Evolutionary conservation across 331 rosid genomes (phyloP), one percentile per base, ranked within the genome.

Genomic region (Erythrophleum ivorense): DNA sequence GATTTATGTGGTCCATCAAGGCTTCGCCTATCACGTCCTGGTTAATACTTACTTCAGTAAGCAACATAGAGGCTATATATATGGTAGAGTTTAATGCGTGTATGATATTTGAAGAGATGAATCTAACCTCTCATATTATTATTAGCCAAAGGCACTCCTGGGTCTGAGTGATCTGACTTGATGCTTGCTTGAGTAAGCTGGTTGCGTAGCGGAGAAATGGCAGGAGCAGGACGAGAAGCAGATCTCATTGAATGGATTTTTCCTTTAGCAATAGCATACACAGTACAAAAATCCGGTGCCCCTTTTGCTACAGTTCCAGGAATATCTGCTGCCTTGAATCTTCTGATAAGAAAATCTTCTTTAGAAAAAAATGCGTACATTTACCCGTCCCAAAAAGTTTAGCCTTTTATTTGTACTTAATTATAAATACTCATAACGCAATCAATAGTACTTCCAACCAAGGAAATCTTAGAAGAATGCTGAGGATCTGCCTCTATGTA

Each of bases 231-330:
- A 79, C 97, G 94, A 6, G 89, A 68, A 40, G 99, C 97, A 3
- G 98, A 84, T 78, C 95, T 85, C 89, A 86, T 88, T 7, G 97
- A 83, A 19, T 96, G 99, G 65, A 94, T 85, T 85, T 91, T 96
- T 63, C 95, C 92, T 82, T 92, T 96, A 9, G 88, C 9, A 83
- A 92, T 85, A 55, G 92, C 90, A 72, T 92, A 96, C 11, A 96
- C 97, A 54, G 82, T 96, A 75, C 95, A 91, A 78, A 94, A 96
- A 84, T 92, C 98, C 0, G 98, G 99, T 73, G 98, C 98, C 75
- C 89, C 92, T 86, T 96, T 96, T 76, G 88, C 9, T 45, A 96
- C 83, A 10, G 52, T 38, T 71, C 88, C 92, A 2, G 98, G 97
- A 85, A 94, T 64, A 84, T 96, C 99, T 43, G 92, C 77, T 34